phyloP scores from a whole-genome alignment of 768 basidiomycete species.

The Leucocoprinus leucothites region DNA sequence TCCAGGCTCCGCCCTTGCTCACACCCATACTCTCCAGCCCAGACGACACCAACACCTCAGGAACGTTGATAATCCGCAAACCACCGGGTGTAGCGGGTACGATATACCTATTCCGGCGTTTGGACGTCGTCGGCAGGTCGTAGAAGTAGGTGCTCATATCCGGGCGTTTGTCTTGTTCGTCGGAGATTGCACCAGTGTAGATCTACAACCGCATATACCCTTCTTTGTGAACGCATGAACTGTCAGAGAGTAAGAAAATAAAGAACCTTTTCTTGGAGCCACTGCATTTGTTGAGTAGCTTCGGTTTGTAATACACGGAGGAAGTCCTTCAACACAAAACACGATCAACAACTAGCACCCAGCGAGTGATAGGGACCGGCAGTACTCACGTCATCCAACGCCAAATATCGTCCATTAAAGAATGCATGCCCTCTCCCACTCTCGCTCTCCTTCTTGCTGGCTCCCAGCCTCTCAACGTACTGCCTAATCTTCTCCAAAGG shows the following conservation, averaged over 20 bases:
- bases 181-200: conserved; percentile 53
- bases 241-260: background rate
- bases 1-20: conserved; percentile 41
- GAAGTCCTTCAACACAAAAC: conserved; percentile 48
- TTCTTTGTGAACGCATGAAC: too few relatives aligned
- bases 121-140: conserved; percentile 71
- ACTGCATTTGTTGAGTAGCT: conserved; percentile 54
- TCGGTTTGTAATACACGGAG: conserved; percentile 61
- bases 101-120: conserved; percentile 75
- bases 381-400: conserved; percentile 63
- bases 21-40: conserved; percentile 30
- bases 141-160: conserved; percentile 81
- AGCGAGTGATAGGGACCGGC: background rate
- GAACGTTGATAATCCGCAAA: conserved; percentile 53
- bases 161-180: conserved; percentile 42
- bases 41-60: conserved; percentile 46
- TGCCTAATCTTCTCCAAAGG: conserved; percentile 41
- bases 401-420: conserved; percentile 82
- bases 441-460: conserved; percentile 32
- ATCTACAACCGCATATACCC: conserved; percentile 35
- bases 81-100: conserved; percentile 49
- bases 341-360: background rate
- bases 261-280: conserved; percentile 71
- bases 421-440: conserved; percentile 63
- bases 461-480: conserved; percentile 60